Evolutionary conservation across 2,329 filamentous ascomycete genomes (phyloP).

Genomic region (Pestalotiopsis sp.): DNA sequence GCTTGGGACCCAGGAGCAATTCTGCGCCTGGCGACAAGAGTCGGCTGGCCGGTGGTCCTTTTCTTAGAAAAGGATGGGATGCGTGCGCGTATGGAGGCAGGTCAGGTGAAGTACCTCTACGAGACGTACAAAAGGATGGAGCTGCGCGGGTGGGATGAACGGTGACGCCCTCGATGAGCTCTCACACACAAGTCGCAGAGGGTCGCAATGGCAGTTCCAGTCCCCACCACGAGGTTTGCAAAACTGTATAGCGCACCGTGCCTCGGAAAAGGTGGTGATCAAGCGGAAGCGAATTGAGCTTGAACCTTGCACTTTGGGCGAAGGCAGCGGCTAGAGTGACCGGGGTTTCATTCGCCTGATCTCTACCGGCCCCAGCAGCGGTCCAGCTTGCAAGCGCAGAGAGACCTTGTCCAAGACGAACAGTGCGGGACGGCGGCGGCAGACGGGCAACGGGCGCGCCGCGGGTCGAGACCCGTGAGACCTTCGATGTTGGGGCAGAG

Average conservation of each 20-base stretch:
- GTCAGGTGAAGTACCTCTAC: slow-evolving; percentile 12
- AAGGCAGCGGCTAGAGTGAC: slow-evolving; percentile 39
- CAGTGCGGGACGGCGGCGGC: slow-evolving; percentile 9
- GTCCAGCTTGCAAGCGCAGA: slow-evolving; percentile 25
- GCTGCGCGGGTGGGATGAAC: slow-evolving; percentile 28
- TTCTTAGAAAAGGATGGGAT: not conserved
- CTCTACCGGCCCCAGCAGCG: slow-evolving; percentile 24
- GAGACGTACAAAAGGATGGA: slow-evolving; percentile 21
- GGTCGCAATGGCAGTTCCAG: slow-evolving; percentile 33
- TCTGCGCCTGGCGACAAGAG: slow-evolving; percentile 27
- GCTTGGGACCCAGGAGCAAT: slow-evolving; percentile 23
- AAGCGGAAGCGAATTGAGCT: slow-evolving; percentile 35
- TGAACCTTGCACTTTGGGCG: slow-evolving; percentile 38
- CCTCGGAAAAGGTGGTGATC: slow-evolving; percentile 34
- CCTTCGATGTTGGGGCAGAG: not conserved
- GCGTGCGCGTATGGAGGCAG: not conserved
- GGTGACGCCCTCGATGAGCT: slow-evolving; percentile 30
- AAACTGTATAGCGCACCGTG: slow-evolving; percentile 40
- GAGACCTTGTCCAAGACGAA: slow-evolving; percentile 9
- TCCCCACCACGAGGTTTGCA: slow-evolving; percentile 37
- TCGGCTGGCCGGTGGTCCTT: not conserved
- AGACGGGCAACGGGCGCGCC: slow-evolving; percentile 5
- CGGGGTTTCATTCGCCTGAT: slow-evolving; percentile 39
- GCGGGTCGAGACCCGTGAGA: slow-evolving; percentile 10
- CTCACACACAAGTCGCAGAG: slow-evolving; percentile 25